These are phyloP conservation scores for Verticillium dahliae DNA, from an alignment of 2,329 filamentous ascomycete genomes.

Conservation along the genomic window DNA sequence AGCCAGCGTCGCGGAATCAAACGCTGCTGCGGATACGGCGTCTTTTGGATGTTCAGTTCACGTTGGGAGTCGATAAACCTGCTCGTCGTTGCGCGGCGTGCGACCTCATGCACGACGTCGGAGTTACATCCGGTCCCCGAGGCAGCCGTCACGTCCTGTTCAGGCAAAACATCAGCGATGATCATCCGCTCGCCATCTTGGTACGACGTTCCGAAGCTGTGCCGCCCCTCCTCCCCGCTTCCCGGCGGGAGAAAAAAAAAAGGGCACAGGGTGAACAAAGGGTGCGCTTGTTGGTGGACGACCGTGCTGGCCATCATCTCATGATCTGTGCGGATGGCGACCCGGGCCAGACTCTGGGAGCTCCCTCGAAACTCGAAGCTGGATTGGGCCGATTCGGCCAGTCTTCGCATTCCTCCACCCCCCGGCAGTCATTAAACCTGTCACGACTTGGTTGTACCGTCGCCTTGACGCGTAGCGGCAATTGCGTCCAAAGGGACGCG, in stretches of 20 bases:
- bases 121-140: not conserved
- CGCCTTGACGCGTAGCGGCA: not conserved
- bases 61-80: not conserved
- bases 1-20: not conserved
- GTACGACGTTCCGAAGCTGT: not conserved
- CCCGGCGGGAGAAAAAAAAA: not conserved
- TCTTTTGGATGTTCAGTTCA: not conserved
- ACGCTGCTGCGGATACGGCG: not conserved
- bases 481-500: not conserved
- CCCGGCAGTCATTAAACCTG: not conserved
- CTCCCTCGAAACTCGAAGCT: not conserved
- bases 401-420: not conserved
- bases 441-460: not conserved
- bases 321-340: not conserved
- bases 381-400: conserved; percentile 1
- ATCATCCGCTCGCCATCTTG: not conserved
- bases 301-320: not conserved
- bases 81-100: not conserved
- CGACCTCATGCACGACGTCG: not conserved
- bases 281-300: not conserved
- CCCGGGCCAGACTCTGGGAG: not conserved
- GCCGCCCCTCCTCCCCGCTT: not conserved
- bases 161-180: not conserved
- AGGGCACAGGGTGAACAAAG: not conserved
- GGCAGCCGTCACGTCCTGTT: not conserved